Conservation (phyloP, 108 stramenopile genomes). For the Cafeteria roenbergensis region DNA sequence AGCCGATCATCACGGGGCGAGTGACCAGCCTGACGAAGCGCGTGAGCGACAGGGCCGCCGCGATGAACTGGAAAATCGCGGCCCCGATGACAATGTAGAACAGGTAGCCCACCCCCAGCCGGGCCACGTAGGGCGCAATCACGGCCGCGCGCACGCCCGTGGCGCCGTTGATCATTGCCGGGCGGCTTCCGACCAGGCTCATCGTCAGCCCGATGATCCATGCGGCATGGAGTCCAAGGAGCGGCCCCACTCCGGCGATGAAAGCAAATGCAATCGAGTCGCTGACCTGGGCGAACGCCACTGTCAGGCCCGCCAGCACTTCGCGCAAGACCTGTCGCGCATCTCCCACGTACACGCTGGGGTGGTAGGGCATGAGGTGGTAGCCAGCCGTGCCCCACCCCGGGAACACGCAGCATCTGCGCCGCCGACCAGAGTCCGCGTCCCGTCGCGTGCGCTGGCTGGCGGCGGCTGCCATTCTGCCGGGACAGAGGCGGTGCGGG, state of each 20-base stretch:
- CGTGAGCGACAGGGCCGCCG: conserved; percentile 51
- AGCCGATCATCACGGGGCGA: conserved; percentile 76
- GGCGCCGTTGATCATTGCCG: conserved; percentile 67
- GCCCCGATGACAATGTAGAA: conserved; percentile 60
- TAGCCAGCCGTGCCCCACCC: not conserved
- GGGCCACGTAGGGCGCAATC: conserved; percentile 53
- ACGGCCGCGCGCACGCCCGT: conserved; percentile 68
- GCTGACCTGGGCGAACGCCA: conserved; percentile 26
- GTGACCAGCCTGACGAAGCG: conserved; percentile 64
- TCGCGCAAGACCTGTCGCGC: conserved; percentile 5
- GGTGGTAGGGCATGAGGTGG: not conserved
- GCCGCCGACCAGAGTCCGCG: no score
- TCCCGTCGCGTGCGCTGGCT: no score
- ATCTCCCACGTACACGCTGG: not conserved
- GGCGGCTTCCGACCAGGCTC: conserved; percentile 59
- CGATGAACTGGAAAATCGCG: conserved; percentile 55
- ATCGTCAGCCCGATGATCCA: conserved; percentile 66
- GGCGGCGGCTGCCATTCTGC: no score
- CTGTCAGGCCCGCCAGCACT: conserved; percentile 28
- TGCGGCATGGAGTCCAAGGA: conserved; percentile 63
- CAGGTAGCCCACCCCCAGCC: conserved; percentile 57
- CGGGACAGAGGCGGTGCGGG: no score
- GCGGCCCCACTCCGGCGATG: conserved; percentile 22
- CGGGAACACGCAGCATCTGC: no score
- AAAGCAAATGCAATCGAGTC: conserved; percentile 32